A percentile compares a stretch with the other conserved stretches of the same genome.
These are phyloP conservation scores for Kodamaea plutei DNA, from an alignment of 1,139 yeast genomes.

Conservation along the genomic window DNA sequence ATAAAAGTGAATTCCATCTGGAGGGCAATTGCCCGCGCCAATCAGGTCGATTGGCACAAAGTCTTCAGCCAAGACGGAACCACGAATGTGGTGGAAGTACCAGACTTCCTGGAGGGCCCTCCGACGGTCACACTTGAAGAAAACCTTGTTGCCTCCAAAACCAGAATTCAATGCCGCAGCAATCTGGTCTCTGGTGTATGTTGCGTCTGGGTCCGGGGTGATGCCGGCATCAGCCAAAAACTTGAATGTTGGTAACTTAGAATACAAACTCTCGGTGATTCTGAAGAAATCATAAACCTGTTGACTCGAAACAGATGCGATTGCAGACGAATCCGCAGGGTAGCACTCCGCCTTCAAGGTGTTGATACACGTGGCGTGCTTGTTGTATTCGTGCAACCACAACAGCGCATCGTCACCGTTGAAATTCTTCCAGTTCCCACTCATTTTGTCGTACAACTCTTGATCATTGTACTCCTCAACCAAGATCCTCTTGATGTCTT, in stretches of 20 bases:
- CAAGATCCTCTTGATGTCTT: conserved; percentile 49
- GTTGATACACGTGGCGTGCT: conserved; percentile 90
- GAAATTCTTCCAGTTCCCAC: conserved; percentile 68
- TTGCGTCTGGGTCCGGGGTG: conserved; percentile 54
- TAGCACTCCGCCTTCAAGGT: conserved; percentile 77
- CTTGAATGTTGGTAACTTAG: conserved; percentile 64
- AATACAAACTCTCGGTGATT: conserved; percentile 60
- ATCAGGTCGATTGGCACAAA: conserved; percentile 65
- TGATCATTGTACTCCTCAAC: conserved; percentile 43
- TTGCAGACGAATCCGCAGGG: conserved; percentile 18
- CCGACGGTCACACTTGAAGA: conserved; percentile 64
- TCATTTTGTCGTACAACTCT: conserved; percentile 56
- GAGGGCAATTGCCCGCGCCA: conserved; percentile 59
- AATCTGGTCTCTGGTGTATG: conserved; percentile 65
- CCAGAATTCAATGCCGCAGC: conserved; percentile 56
- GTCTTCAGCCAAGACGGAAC: conserved; percentile 64
- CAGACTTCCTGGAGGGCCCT: conserved; percentile 80
- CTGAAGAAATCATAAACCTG: conserved; percentile 79
- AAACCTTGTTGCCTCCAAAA: conserved; percentile 59
- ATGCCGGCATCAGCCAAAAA: conserved; percentile 68
- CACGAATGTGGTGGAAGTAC: conserved; percentile 81
- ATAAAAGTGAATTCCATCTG: conserved; percentile 62
- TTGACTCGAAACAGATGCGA: too few relatives aligned
- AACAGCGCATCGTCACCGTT: conserved; percentile 68
- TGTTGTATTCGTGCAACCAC: conserved; percentile 94